phyloP scores from a whole-genome alignment of 148 eudicot species.

The Agrostemma githago region DNA sequence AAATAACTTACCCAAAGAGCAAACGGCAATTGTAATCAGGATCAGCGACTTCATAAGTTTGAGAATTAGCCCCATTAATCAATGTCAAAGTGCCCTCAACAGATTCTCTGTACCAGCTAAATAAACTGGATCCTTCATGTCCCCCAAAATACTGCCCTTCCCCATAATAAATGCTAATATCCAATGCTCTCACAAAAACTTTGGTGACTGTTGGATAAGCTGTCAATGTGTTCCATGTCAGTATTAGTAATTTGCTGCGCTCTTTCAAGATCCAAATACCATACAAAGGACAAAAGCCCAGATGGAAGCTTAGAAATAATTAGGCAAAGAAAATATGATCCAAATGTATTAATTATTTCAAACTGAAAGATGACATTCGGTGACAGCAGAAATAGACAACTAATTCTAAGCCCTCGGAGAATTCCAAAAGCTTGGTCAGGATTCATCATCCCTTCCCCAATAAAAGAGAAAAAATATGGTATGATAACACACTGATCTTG shows the following conservation, averaged over 20 bases:
- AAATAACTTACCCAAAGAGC: slow-evolving; percentile 71
- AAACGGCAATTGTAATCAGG: slow-evolving; percentile 80
- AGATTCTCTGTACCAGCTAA: slow-evolving; percentile 91
- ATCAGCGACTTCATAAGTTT: slow-evolving; percentile 79
- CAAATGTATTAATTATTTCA: background rate
- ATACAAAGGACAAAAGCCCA: background rate
- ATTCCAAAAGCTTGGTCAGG: background rate
- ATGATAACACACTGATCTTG: background rate
- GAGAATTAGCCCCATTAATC: slow-evolving; percentile 62
- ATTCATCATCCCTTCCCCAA: slow-evolving; percentile 2
- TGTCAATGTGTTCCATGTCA: slow-evolving; percentile 33
- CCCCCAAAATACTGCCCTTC: slow-evolving; percentile 98
- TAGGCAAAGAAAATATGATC: background rate
- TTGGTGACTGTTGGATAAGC: slow-evolving; percentile 69
- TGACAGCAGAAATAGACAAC: background rate
- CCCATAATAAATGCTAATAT: slow-evolving; percentile 51
- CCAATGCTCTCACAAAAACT: slow-evolving; percentile 50
- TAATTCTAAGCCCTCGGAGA: background rate
- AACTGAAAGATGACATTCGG: background rate
- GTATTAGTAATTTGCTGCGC: slow-evolving; percentile 16
- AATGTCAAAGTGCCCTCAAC: slow-evolving; percentile 56
- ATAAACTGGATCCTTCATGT: slow-evolving; percentile 78
- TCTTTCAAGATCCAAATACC: slow-evolving; percentile 2
- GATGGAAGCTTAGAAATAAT: background rate
- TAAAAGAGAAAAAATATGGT: background rate